Base-by-base conservation (phyloP, 345 rosid genomes). In the Pugionium dolabratum region DNA sequence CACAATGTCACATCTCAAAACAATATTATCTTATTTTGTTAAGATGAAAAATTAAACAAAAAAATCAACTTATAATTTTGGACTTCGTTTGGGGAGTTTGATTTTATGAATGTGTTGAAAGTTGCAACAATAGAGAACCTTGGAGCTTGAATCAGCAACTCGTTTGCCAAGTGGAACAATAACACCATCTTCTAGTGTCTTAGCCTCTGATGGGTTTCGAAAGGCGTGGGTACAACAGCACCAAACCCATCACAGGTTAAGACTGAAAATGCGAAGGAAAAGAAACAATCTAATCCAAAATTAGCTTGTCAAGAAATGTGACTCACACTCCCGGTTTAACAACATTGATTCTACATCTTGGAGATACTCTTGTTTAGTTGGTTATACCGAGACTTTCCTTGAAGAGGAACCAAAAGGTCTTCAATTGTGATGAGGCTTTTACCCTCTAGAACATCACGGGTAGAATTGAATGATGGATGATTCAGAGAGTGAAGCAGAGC, bases 81-180 rank as follows among this genome's bases (percentile, higher is more conserved):
- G 31, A 62, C 18, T 30, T 49, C 10, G n/a, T 7, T 1, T 25
- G 6, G 42, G 11, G 18, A 35, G n/a, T 54, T 30, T 36, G 65
- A 28, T 28, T 69, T 31, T 8, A 48, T 45, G 4, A 46, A 70
- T 7, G 55, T 58, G 43, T 32, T 64, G 25, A 6, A 40, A 28
- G 5, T 62, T 32, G 43, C 26, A 7, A 33, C 37, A 7, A 44
- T 36, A 53, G 28, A 44, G 52, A 54, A 79, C 80, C 80, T 70
- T 55, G 44, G 62, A 4, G 48, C 62, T 67, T 11, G 75, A 55
- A 59, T 75, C 74, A 66, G 67, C 61, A 62, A 78, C 81, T 34
- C 95, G 87, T 69, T 84, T 89, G 69, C 98, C 98, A 2, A 84
- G 78, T 34, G 98, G 98, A 51, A 91, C 92, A 46, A 77, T 41